phyloP scores from a whole-genome alignment of 1,284 basidiomycete genomes.

The Irpex lacteus region DNA sequence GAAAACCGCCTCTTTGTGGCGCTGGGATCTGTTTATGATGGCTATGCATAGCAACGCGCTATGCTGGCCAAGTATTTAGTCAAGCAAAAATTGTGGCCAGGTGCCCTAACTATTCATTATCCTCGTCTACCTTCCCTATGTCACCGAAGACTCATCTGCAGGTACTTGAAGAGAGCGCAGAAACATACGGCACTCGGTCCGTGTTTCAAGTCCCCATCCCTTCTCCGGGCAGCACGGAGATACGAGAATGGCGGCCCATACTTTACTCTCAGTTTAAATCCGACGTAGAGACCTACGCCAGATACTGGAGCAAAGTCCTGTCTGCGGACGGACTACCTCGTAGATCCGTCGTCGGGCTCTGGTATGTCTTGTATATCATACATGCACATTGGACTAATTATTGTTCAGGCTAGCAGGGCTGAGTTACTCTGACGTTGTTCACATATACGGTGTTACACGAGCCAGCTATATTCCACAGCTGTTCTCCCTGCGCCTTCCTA shows the following conservation, averaged over 20 bases:
- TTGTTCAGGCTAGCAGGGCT: conserved; percentile 58
- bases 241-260: conserved; percentile 44
- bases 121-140: conserved; percentile 13
- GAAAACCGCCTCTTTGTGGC: conserved; percentile 5
- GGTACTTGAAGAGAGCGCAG: conserved; percentile 45
- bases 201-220: conserved; percentile 47
- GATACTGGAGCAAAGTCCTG: conserved; percentile 50
- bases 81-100: not conserved
- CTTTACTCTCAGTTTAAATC: conserved; percentile 49
- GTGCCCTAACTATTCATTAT: not conserved
- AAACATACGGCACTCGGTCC: conserved; percentile 37
- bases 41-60: conserved; percentile 4
- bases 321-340: conserved; percentile 39
- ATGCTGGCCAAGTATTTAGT: not conserved
- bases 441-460: conserved; percentile 66
- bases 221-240: conserved; percentile 31
- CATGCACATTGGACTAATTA: conserved; percentile 6
- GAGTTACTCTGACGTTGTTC: conserved; percentile 61
- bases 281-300: conserved; percentile 52
- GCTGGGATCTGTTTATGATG: not conserved
- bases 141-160: conserved; percentile 41
- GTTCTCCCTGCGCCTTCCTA: conserved; percentile 68
- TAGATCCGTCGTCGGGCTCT: conserved; percentile 62
- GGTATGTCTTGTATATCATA: conserved; percentile 36
- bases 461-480: conserved; percentile 71